Conservation (phyloP, 345 rosid species). For the Arabis alpina region DNA sequence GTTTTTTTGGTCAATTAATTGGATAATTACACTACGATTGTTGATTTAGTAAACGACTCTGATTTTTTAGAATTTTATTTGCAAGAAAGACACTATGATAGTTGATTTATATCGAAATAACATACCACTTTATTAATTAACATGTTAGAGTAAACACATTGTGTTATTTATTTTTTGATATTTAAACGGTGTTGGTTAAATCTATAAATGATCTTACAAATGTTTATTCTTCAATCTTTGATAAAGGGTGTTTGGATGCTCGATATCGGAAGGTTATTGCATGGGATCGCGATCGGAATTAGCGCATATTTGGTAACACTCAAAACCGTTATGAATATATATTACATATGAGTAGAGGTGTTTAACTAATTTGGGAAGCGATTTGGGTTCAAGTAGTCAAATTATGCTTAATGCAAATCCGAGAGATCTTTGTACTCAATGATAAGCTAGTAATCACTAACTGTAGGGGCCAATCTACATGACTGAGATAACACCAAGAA, state of each 20-base stretch:
- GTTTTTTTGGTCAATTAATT: no score
- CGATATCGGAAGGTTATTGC: slow-evolving; percentile 65
- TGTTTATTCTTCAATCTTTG: not conserved
- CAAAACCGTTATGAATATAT: slow-evolving; percentile 31
- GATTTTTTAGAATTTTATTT: no score
- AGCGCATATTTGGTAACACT: slow-evolving; percentile 67
- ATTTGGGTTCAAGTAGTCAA: not conserved
- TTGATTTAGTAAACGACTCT: no score
- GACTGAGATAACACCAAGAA: slow-evolving; percentile 37
- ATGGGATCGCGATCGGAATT: slow-evolving; percentile 74
- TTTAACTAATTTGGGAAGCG: not conserved
- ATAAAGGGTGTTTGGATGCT: slow-evolving; percentile 64
- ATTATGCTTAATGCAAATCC: not conserved
- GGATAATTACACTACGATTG: no score
- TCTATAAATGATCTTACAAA: not conserved
- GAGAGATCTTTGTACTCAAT: not conserved
- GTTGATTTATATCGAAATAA: no score
- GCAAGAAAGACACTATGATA: no score
- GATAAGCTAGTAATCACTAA: not conserved
- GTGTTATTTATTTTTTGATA: not conserved
- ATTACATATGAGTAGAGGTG: not conserved
- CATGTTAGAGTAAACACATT: no score
- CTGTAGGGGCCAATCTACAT: slow-evolving; percentile 41
- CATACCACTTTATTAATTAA: no score
- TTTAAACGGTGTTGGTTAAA: not conserved